Evolutionary conservation across 1,284 basidiomycete species (phyloP).

Genomic region (Naganishia albida): DNA sequence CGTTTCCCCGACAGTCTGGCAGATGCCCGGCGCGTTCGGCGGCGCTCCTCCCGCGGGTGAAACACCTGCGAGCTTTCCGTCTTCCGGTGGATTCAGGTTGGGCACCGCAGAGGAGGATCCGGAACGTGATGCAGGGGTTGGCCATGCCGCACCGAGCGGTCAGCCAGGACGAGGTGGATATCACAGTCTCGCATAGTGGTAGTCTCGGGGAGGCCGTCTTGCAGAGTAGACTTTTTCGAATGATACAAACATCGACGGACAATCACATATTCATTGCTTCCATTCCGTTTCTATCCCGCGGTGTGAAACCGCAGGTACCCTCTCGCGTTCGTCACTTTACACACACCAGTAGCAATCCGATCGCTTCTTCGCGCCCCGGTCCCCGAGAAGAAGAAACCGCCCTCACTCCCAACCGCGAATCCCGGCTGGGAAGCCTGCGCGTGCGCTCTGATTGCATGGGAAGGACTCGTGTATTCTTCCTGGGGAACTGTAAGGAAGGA

Average conservation of each 20-base stretch:
- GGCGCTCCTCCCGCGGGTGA: conserved; percentile 3
- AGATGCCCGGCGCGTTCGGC: conserved; percentile 27
- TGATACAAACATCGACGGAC: not conserved
- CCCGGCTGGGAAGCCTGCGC: conserved; percentile 1
- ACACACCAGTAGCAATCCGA: conserved; percentile 24
- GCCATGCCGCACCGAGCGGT: conserved; percentile 13
- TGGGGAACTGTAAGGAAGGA: conserved; percentile 29
- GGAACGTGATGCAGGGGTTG: conserved; percentile 22
- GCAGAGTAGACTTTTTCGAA: not conserved
- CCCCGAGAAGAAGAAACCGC: conserved; percentile 29
- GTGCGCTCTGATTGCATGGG: not conserved
- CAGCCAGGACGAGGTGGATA: conserved; percentile 29
- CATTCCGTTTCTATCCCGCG: not conserved
- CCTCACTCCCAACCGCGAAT: conserved; percentile 28
- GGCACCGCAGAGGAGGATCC: conserved; percentile 25
- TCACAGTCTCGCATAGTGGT: conserved; percentile 21
- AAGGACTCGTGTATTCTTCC: conserved; percentile 11
- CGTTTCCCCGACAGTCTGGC: conserved; percentile 12
- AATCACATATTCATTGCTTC: not conserved
- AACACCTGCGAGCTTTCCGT: conserved; percentile 16
- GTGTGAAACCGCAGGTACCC: conserved; percentile 21
- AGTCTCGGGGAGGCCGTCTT: not conserved
- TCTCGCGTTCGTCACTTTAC: conserved; percentile 26
- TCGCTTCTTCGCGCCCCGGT: not conserved
- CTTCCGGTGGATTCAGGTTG: conserved; percentile 24